Base-by-base conservation (phyloP, 306 rosid species). In the Cicer yamashitae region DNA sequence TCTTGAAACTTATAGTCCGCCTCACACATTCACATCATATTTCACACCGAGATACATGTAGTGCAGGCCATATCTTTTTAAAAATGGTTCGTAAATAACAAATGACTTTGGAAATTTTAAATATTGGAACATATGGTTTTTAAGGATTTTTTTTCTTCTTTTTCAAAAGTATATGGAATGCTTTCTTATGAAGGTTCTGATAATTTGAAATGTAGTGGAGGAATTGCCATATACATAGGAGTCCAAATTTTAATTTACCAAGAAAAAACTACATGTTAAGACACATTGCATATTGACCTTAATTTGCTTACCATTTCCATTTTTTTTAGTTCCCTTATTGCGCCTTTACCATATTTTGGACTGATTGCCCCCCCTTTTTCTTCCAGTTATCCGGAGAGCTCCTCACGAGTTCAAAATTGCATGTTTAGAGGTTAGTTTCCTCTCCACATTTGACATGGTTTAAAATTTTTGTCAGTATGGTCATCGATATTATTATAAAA, bases 321-420 rank as follows among this genome's bases (percentile, higher is more conserved):
- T 25, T 10, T 10, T 22, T 57, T 58, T 25, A 58, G 17, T 58
- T 25, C 15, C 50, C 15, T 34, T 20, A 30, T 65, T 47, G 22
- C 15, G 39, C 46, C 44, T 52, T 68, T 41, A 30, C 58, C 61
- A 38, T 57, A 58, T 73, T 39, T 74, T 56, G 64, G 74, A 67
- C 37, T 30, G 37, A 30, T 4, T 30, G 0, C 5, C 37, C 37
- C 4, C 37, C 37, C 37, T 38, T 65, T 82, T 15, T 30, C 5
- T 30, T 30, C 37, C 91, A 96, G 99, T 96, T 78, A 96, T 96
- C 79, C 86, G 96, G 75, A 87, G 98, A 86, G 90, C 99, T 74
- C 98, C 99, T 70, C 98, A 92, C 57, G 99, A 96, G 74, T 96
- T 96, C 94, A 96, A 96, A 88, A 92, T 96, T 68, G 82, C 90